Conservation (phyloP, 805 yeast genomes). For the Starmerella ratchasimensis region DNA sequence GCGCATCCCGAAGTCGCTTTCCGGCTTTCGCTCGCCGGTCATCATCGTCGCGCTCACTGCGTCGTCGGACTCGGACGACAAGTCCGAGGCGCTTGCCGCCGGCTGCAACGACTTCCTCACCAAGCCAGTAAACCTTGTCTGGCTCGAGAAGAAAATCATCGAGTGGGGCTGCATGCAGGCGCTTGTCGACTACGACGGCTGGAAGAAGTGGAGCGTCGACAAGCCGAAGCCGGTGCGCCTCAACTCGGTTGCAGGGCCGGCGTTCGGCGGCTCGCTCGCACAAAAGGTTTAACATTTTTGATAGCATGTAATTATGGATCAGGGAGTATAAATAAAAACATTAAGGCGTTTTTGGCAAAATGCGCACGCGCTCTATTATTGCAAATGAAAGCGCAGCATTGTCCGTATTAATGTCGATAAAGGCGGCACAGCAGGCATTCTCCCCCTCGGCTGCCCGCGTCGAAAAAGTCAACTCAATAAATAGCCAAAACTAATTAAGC, state of each 20-base stretch:
- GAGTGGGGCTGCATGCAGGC: constrained; percentile 99
- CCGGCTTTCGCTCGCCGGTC: constrained; percentile 72
- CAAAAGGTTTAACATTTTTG: no score
- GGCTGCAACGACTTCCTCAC: constrained; percentile 96
- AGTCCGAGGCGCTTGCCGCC: constrained; percentile 82
- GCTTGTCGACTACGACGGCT: constrained; percentile 83
- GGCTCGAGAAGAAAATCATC: constrained; percentile 78
- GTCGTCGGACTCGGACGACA: constrained; percentile 68
- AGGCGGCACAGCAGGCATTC: no score
- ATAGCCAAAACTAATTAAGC: no score
- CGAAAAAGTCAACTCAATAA: no score
- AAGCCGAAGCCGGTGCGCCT: neutral
- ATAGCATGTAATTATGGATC: no score
- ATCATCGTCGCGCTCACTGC: constrained; percentile 96
- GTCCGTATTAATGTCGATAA: no score
- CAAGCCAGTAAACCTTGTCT: constrained; percentile 84
- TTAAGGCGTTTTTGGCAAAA: neutral
- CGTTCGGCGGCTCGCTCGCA: no score
- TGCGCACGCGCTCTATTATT: neutral
- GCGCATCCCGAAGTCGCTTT: constrained; percentile 28
- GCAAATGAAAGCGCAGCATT: no score
- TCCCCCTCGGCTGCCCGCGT: no score
- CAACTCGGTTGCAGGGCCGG: no score
- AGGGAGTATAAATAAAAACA: no score
- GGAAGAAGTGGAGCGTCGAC: constrained; percentile 38